These are phyloP conservation scores for Phellopilus nigrolimitatus DNA, from an alignment of 1,284 basidiomycete species.

Conservation along the genomic window DNA sequence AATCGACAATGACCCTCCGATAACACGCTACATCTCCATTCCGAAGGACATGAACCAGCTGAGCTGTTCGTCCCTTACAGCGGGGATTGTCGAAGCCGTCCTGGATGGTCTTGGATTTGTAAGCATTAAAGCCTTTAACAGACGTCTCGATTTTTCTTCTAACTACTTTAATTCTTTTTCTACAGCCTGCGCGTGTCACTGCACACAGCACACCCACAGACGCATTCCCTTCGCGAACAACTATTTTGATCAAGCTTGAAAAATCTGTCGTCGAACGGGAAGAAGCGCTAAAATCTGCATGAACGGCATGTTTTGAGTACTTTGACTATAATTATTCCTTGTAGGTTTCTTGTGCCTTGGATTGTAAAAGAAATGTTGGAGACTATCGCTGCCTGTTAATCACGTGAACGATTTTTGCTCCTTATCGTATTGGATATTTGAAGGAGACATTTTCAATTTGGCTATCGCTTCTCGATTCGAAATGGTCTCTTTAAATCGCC, in stretches of 20 bases:
- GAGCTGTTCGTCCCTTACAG: slow-evolving; percentile 94
- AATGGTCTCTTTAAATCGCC: slow-evolving; percentile 49
- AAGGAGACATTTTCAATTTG: not conserved
- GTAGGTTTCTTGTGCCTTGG: not conserved
- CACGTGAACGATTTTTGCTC: not conserved
- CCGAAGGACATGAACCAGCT: slow-evolving; percentile 93
- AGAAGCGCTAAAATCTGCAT: slow-evolving; percentile 72
- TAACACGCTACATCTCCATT: slow-evolving; percentile 89
- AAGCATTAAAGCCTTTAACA: slow-evolving; percentile 35
- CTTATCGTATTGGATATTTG: not conserved
- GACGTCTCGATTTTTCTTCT: not conserved
- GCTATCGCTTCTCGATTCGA: not conserved
- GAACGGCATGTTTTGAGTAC: slow-evolving; percentile 22
- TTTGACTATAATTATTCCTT: not conserved
- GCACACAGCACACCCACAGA: slow-evolving; percentile 89
- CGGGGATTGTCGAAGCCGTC: slow-evolving; percentile 96
- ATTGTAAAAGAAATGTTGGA: not conserved
- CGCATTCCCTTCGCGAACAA: slow-evolving; percentile 79
- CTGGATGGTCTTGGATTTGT: slow-evolving; percentile 95
- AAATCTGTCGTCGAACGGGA: slow-evolving; percentile 86
- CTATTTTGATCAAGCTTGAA: slow-evolving; percentile 93
- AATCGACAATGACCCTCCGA: slow-evolving; percentile 90
- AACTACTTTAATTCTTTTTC: slow-evolving; percentile 16
- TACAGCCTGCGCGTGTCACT: slow-evolving; percentile 91
- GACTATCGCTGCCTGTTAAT: not conserved